Base-by-base conservation (phyloP, 768 basidiomycete species). In the Trametes villosa region DNA sequence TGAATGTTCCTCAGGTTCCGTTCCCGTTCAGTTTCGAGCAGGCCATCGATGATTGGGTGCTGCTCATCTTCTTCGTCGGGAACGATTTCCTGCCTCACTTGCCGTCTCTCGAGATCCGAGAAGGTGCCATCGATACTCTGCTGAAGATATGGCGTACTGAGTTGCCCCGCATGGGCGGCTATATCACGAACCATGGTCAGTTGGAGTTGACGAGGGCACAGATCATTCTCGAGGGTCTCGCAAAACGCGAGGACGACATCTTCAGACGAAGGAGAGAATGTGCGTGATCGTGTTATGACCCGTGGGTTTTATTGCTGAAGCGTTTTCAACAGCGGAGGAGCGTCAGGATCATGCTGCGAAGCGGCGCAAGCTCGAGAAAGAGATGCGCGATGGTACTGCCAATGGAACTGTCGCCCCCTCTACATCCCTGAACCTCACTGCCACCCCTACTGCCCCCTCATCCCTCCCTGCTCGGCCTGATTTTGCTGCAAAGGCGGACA, bases 41-140 rank as follows among this genome's bases (percentile, higher is more conserved):
- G 75, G 95, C 97, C 36, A 92, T 99, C 76, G 97, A 99, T 83
- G 97, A 99, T 75, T 99, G 97, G 97, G 94, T 99, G 68, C 87
- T 99, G 71, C 86, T 99, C 70, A 98, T 98, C 68, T 99, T 99
- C 87, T 98, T 99, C 77, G 97, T 99, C 74, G 97, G 97, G 68
- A 99, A 99, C 79, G 94, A 98, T 81, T 96, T 99, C 84, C 83
- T 99, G 68, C 97, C 97, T 22, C 97, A 99, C 79, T 83, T 99
- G 59, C 97, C 97, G 26, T 94, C 91, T 60, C 86, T 99, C 82
- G 97, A 99, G 81, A 99, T 99, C 73, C 86, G 97, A 69, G 96
- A 99, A 80, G 97, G 97, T 63, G 97, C 96, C 30, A 98, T 99
- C 79, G 97, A 98, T 80, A 97, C 92, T 58, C 79, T 99, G 62